A percentile compares a stretch with the other conserved stretches of the same genome.
Conservation (phyloP, 164 flowering plant genomes). For the Magnolia sinica region DNA sequence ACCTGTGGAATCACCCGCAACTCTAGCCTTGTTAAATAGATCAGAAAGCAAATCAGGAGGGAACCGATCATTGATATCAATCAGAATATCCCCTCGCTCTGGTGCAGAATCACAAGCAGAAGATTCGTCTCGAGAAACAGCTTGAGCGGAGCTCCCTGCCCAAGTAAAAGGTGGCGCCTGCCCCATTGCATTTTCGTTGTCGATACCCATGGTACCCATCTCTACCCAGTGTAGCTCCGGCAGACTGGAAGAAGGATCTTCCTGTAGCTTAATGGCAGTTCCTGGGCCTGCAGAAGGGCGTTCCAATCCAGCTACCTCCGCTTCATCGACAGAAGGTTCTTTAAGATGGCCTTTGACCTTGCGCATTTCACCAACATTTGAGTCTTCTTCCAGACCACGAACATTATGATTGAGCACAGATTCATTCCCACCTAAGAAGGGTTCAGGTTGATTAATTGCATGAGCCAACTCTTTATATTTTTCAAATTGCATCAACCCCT, state of each 20-base stretch:
- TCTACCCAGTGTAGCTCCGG: conserved; percentile 34
- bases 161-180: conserved; percentile 24
- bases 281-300: conserved; percentile 19
- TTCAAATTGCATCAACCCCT: conserved; percentile 34
- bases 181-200: conserved; percentile 15
- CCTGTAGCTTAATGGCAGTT: conserved; percentile 23
- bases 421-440: conserved; percentile 2
- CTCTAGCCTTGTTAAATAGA: conserved; percentile 58
- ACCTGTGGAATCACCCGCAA: conserved; percentile 37
- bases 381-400: conserved; percentile 2
- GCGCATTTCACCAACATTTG: conserved; percentile 11
- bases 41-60: conserved; percentile 88
- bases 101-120: conserved; percentile 22
- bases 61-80: conserved; percentile 85
- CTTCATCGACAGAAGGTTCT: conserved; percentile 12
- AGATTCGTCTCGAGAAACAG: conserved; percentile 30
- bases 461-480: conserved; percentile 34
- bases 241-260: conserved; percentile 30
- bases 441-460: conserved; percentile 13
- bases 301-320: conserved; percentile 21
- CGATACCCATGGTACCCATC: conserved; percentile 15
- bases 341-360: conserved; percentile 14
- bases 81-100: conserved; percentile 58
- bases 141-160: conserved; percentile 28
- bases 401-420: not conserved